Evolutionary conservation across 202 grass and related monocot species (phyloP), one percentile per base, ranked within the genome.

Genomic region (Hordeum pubiflorum): DNA sequence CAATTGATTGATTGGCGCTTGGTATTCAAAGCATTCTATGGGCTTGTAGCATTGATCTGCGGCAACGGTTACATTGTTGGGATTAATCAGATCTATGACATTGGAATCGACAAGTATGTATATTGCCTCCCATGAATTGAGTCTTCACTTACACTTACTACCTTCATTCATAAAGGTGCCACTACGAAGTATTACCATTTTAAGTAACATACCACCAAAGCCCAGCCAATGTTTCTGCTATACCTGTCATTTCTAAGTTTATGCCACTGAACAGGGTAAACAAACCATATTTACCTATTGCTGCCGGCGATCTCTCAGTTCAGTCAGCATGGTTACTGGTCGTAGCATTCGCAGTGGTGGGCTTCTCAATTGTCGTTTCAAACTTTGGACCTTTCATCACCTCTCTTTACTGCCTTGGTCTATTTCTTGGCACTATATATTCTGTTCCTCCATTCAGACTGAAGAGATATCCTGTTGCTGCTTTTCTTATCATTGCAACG

Each of bases 391-490:
- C 96, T 82, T 99, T 99, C 72, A 99, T 99, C 55, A 93, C 88
- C 18, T 93, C 92, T 79, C 83, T 99, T 41, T 99, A 96, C 76
- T 99, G 92, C 58, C 87, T 99, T 44, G 96, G 92, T 27, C 92
- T 99, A 64, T 99, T 99, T 83, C 92, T 99, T 79, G 96, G 96
- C 81, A 96, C 96, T 29, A 89, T 99, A 83, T 99, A 99, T 87
- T 99, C 92, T 24, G 96, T 99, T 84, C 96, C 96, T 82, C 96
- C 96, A 89, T 99, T 99, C 83, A 91, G 96, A 84, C 78, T 96
- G 78, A 99, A 99, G 87, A 95, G 12, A 93, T 93, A 85, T 85
- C 92, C 92, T 0, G 71, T 99, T 87, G 90, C 88, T 62, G 92
- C 96, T 40, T 99, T 99, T 89, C 92, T 99, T 85, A 99, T 99